Base-by-base conservation (phyloP, 1,284 basidiomycete species). In the Ustilago sp. region DNA sequence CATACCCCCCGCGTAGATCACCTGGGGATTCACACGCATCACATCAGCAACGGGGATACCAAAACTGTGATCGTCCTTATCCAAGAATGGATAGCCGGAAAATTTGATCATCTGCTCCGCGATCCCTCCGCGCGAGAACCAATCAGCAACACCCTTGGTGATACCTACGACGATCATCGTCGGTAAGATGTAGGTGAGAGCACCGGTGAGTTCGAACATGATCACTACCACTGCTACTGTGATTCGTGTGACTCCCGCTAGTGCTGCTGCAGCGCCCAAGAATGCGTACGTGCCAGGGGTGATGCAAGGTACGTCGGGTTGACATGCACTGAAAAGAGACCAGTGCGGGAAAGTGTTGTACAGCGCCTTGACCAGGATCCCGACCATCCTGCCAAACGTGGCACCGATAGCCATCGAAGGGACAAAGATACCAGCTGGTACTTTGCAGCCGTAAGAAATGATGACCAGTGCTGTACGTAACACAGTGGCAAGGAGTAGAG, bases 171-270 rank as follows among this genome's bases (percentile, higher is more conserved):
- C 95, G 81, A 99, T 94, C 97, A 99, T 99, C 4, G 95, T 97
- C 0, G 97, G 97, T 34, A 99, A 88, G 79, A 99, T 97, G 86
- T 99, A 99, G 12, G 95, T 98, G 80, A 99, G 87, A 1, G 97
- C 96, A 9, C 97, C 97, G 1, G 97, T 99, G n/a, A 99, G 89
- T 85, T 99, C 97, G 86, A 98, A 98, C 95, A 99, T 99, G 87
- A 99, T 98, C 61, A 99, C 97, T 2, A 98, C 97, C 2, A 99
- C 95, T 0, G 95, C 94, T 28, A 99, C 94, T 0, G 97, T 99
- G 73, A 98, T 94, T 73, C 95, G 90, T 89, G 98, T 99, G 60
- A 99, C 91, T 32, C 97, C 97, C 39, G 71, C 70, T 19, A 80
- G 68, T 1, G 78, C 72, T 28, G 62, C 78, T 7, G 80, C 79